Conservation (phyloP, 257 asterid species). For the Nicotiana knightiana region DNA sequence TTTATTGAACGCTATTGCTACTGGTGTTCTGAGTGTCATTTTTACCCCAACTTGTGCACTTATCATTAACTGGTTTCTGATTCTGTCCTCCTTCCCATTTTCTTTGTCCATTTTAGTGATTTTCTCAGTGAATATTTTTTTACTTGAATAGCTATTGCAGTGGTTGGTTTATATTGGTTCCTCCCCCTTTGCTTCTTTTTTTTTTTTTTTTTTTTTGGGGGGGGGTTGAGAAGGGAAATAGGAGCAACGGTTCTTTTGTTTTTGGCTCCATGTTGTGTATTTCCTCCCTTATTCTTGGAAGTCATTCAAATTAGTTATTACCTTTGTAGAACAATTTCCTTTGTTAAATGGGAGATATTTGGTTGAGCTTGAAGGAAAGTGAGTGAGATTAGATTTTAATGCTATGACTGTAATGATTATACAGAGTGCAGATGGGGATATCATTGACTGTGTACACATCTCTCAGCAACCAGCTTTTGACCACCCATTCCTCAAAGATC, state of each 20-base stretch:
- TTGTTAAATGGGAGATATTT: background rate
- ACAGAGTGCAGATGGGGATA: conserved; percentile 91
- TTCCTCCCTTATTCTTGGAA: background rate
- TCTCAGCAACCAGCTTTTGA: conserved; percentile 85
- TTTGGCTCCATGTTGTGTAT: background rate
- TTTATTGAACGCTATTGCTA: background rate
- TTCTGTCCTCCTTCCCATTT: background rate
- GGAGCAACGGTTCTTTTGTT: background rate
- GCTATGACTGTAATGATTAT: conserved; percentile 16
- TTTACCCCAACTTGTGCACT: background rate
- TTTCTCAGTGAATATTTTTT: background rate
- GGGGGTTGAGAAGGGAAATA: background rate
- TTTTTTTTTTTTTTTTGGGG: background rate
- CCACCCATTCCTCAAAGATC: conserved; percentile 91
- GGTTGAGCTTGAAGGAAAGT: background rate
- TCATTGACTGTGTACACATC: conserved; percentile 77
- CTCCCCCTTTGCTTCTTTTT: too few relatives aligned
- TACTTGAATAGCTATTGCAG: background rate
- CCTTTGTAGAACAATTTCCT: background rate
- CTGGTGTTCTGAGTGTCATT: background rate
- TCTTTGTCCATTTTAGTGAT: background rate
- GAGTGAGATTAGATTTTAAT: background rate
- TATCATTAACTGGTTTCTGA: background rate
- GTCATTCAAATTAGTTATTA: background rate
- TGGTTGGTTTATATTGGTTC: background rate